Conservation (phyloP, 495 filamentous ascomycete species). For the Hypoxylon intermedium region DNA sequence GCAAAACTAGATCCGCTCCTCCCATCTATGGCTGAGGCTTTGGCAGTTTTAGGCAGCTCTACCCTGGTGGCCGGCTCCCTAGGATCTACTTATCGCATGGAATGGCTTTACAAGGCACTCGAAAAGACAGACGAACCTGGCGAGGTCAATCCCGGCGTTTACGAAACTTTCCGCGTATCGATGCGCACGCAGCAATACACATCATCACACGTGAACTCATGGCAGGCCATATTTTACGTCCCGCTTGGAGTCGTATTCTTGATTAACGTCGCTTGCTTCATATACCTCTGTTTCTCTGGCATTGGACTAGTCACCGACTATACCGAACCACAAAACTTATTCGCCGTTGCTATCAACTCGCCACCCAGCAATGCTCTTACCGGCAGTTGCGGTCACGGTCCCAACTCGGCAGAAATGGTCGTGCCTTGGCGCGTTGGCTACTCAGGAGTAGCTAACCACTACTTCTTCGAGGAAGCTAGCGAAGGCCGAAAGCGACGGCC, state of each 20-base stretch:
- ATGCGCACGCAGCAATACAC: conserved; percentile 67
- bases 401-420: conserved; percentile 57
- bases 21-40: conserved; percentile 69
- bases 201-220: conserved; percentile 61
- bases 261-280: conserved; percentile 67
- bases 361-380: conserved; percentile 61
- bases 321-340: conserved; percentile 76
- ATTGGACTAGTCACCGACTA: conserved; percentile 70
- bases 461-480: conserved; percentile 53
- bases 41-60: conserved; percentile 70
- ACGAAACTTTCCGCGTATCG: conserved; percentile 64
- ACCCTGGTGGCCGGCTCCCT: conserved; percentile 64
- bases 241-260: conserved; percentile 67
- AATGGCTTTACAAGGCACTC: neutral
- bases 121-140: neutral
- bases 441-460: conserved; percentile 46
- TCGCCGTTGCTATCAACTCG: conserved; percentile 71
- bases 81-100: conserved; percentile 57
- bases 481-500: too few species aligned
- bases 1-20: conserved; percentile 45
- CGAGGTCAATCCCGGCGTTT: conserved; percentile 42
- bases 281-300: conserved; percentile 57
- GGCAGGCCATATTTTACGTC: conserved; percentile 70
- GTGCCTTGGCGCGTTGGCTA: conserved; percentile 66
- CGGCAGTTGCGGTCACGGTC: conserved; percentile 71